These are phyloP conservation scores for Cetradonia linearis DNA, from an alignment of 495 filamentous ascomycete species.

Conservation along the genomic window DNA sequence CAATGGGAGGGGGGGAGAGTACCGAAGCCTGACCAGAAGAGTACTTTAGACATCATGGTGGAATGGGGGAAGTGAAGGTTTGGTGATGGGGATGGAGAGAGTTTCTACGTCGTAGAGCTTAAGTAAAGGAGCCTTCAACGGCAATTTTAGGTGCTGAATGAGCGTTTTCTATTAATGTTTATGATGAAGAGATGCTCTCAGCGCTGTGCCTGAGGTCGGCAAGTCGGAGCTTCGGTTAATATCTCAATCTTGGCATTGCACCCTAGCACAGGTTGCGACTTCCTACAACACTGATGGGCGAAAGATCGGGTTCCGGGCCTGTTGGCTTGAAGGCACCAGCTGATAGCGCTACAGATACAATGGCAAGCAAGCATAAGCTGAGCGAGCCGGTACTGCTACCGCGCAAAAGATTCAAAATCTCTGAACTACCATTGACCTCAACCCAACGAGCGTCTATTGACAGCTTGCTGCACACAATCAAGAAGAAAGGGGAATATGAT, in stretches of 20 bases:
- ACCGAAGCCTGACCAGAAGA: conserved; percentile 99
- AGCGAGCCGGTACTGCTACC: conserved; percentile 34
- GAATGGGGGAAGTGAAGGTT: not conserved
- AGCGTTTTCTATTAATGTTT: not conserved
- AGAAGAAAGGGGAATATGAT: conserved; percentile 88
- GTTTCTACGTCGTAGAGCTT: not conserved
- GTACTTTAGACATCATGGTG: conserved; percentile 58
- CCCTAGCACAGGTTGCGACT: not conserved
- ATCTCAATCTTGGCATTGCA: not conserved
- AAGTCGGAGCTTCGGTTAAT: conserved; percentile 5
- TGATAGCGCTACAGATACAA: conserved; percentile 39
- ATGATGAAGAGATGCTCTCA: not conserved
- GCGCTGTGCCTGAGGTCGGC: not conserved
- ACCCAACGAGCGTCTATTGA: conserved; percentile 68
- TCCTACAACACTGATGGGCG: not conserved
- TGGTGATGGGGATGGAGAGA: not conserved
- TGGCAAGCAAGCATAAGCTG: conserved; percentile 18
- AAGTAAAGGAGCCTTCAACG: not conserved
- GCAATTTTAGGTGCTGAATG: not conserved
- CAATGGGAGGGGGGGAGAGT: conserved; percentile 30
- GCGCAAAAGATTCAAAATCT: conserved; percentile 68
- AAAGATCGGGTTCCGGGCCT: not conserved
- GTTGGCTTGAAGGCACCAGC: not conserved
- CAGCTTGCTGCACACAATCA: conserved; percentile 66
- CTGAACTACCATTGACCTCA: conserved; percentile 67